phyloP scores from a whole-genome alignment of 2,329 filamentous ascomycete species.

The Monosporascus sp. region DNA sequence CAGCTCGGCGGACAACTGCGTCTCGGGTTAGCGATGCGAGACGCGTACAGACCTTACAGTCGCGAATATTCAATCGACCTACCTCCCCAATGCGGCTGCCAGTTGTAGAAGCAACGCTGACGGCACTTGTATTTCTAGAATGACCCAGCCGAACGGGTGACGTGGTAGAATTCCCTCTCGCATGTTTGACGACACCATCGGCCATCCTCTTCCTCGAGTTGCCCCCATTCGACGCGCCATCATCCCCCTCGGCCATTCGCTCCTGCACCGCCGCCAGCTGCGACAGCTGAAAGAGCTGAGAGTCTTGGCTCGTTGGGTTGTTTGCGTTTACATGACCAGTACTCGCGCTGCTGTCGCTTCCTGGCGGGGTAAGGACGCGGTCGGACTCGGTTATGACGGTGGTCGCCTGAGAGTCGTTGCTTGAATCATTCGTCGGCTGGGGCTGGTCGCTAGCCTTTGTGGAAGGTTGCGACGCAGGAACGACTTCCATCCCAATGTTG shows the following conservation, averaged over 20 bases:
- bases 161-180: conserved; percentile 33
- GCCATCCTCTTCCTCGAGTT: conserved; percentile 67
- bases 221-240: conserved; percentile 26
- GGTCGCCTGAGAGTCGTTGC: conserved; percentile 41
- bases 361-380: conserved; percentile 38
- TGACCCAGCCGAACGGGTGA: conserved; percentile 51
- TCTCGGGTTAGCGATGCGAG: conserved; percentile 13
- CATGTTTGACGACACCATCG: conserved; percentile 64
- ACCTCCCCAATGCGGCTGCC: conserved; percentile 76
- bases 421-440: conserved; percentile 25
- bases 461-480: conserved; percentile 8
- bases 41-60: conserved; percentile 4
- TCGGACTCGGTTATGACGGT: conserved; percentile 34
- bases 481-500: neutral
- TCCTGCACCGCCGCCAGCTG: conserved; percentile 51
- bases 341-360: conserved; percentile 37
- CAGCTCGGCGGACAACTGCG: conserved; percentile 50
- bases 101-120: conserved; percentile 56
- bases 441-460: conserved; percentile 14
- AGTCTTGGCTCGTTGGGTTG: conserved; percentile 46
- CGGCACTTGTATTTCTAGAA: conserved; percentile 66
- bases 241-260: conserved; percentile 37
- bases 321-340: conserved; percentile 22
- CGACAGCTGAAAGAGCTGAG: conserved; percentile 53
- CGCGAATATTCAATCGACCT: conserved; percentile 29